Base-by-base conservation (phyloP, 75 land plant genomes). In the Cryptomeria japonica region DNA sequence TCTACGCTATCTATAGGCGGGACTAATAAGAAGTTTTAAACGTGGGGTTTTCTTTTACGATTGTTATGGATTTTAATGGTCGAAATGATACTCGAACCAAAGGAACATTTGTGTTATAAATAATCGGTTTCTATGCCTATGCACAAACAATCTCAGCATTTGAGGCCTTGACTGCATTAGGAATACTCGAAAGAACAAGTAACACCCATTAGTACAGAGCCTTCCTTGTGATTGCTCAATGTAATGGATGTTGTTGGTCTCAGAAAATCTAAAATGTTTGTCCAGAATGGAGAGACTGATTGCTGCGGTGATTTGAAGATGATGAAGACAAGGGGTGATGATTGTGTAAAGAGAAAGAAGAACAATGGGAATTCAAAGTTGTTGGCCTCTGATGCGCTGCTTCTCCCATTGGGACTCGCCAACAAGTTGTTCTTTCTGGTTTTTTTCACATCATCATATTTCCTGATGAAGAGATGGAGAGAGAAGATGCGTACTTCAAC, bases 401-500 rank as follows among this genome's bases (percentile, higher is more conserved):
- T 92, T 12, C 88, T 96, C 37, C 94, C 95, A 2, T 91, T 95
- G 47, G 87, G 92, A 49, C 75, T 94, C 77, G 93, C 97, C 18
- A 97, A 96, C 90, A 89, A 88, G 85, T 39, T 96, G 84, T 96
- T 96, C 92, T 86, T 95, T 61, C 84, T 92, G 16, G 87, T 96
- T 36, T 95, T 97, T 88, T 91, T 94, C 87, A 75, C 88, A 61
- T 89, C 92, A 1, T 90, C 91, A 15, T 93, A 93, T 89, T 94
- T 86, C 87, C 89, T 97, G 42, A 91, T 94, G 92, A 87, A 89
- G 25, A 89, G 95, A 36, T 96, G 99, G 99, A 83, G 98, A 76
- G 98, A 96, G 76, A 97, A 97, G 95, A 93, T 93, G 91, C 87
- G 95, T 37, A 89, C 86, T 36, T 91, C 93, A 14, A 92, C 92